These are phyloP conservation scores for Colletotrichum godetiae DNA, from an alignment of 2,329 filamentous ascomycete genomes.

Conservation along the genomic window DNA sequence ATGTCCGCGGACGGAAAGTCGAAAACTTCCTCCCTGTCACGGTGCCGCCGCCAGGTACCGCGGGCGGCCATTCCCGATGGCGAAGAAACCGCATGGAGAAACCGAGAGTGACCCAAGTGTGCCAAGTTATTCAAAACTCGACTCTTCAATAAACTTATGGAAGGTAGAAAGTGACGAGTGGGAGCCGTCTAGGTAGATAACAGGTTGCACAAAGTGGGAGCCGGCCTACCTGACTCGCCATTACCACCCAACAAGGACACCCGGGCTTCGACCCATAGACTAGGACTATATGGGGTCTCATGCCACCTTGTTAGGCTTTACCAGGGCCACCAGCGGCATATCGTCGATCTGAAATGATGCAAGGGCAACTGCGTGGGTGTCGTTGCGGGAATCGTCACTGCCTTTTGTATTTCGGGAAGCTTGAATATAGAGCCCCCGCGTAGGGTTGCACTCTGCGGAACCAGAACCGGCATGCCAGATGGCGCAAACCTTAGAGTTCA, in stretches of 20 bases:
- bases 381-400: background rate
- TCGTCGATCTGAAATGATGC: background rate
- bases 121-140: background rate
- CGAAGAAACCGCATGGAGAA: background rate
- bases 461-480: background rate
- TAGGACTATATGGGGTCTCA: background rate
- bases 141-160: background rate
- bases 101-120: too few species aligned
- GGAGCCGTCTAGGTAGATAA: background rate
- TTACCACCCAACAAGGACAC: background rate
- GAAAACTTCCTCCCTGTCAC: background rate
- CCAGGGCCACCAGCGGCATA: background rate
- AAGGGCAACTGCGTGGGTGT: background rate
- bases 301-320: background rate
- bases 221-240: background rate
- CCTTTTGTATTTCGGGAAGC: background rate
- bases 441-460: slow-evolving; percentile 1
- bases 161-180: background rate
- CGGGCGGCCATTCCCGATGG: background rate
- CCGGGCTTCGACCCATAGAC: background rate
- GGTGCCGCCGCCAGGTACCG: background rate
- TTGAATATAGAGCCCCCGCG: background rate
- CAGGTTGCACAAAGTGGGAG: background rate
- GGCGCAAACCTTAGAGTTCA: background rate
- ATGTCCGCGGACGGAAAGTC: background rate